Percentiles rank a stretch among this genome's conserved stretches.
Evolutionary conservation across 2,329 filamentous ascomycete genomes (phyloP).

Genomic region (Shiraia bambusicola): DNA sequence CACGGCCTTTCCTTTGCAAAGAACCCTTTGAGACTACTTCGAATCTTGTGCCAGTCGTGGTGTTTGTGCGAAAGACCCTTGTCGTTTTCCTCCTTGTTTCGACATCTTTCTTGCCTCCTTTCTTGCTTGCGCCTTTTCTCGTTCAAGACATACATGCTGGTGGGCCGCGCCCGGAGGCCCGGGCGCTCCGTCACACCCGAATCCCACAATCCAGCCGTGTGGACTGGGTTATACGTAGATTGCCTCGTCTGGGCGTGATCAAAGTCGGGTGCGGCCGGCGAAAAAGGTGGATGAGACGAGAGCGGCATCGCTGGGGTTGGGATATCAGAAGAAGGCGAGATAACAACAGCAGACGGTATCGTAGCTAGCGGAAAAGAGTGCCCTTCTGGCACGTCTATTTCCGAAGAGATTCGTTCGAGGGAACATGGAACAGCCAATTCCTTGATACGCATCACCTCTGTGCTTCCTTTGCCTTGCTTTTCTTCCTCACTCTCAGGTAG

Average conservation of each 20-base stretch:
- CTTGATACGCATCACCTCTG: constrained; percentile 35
- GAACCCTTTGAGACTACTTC: no score
- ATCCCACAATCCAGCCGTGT: constrained; percentile 41
- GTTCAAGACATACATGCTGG: constrained; percentile 38
- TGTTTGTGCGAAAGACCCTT: no score
- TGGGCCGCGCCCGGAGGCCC: constrained; percentile 32
- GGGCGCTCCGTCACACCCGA: constrained; percentile 34
- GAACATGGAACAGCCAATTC: constrained; percentile 27
- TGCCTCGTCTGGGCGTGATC: constrained; percentile 29
- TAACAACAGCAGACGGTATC: constrained; percentile 17
- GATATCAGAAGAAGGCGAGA: constrained; percentile 12
- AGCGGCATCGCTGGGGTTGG: constrained; percentile 4
- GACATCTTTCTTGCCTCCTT: constrained; percentile 28
- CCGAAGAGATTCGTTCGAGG: constrained; percentile 9
- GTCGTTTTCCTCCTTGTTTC: constrained; percentile 26
- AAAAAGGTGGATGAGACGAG: constrained; percentile 15
- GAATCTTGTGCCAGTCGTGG: no score
- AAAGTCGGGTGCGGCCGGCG: constrained; percentile 14
- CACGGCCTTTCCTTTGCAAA: no score
- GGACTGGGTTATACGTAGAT: constrained; percentile 37
- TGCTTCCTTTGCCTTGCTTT: constrained; percentile 32
- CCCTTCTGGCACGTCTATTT: constrained; percentile 3
- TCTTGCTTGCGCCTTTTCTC: constrained; percentile 36
- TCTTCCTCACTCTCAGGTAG: constrained; percentile 38
- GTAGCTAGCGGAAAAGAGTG: neutral